phyloP scores from a whole-genome alignment of 2,329 filamentous ascomycete species.

The Ceratocystis variospora region DNA sequence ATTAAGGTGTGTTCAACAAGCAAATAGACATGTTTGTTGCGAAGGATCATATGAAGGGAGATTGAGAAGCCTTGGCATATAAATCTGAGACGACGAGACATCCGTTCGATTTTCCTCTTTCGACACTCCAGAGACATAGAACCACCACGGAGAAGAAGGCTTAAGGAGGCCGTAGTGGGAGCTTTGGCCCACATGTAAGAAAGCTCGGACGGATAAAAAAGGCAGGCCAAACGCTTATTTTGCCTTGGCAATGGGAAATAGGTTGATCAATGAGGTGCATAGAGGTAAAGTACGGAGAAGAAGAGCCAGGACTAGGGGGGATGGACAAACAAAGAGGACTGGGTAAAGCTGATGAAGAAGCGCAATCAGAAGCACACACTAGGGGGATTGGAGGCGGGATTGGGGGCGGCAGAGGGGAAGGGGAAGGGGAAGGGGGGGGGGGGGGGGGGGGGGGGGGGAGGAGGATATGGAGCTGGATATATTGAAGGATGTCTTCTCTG shows the following conservation, averaged over 20 bases:
- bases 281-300: background rate
- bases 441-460: too few species aligned
- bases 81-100: background rate
- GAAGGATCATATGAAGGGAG: slow-evolving; percentile 6
- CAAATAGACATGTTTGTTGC: background rate
- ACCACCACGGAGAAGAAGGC: too few species aligned
- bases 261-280: background rate
- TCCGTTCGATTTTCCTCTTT: background rate
- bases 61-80: slow-evolving; percentile 2
- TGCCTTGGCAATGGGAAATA: background rate
- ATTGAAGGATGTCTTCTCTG: background rate
- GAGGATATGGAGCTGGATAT: background rate
- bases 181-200: background rate
- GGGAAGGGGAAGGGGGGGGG: too few species aligned
- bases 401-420: too few species aligned
- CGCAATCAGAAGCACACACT: background rate
- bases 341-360: background rate
- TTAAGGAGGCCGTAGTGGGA: background rate
- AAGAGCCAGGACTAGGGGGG: background rate
- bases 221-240: background rate
- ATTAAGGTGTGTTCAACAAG: background rate
- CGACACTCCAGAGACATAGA: background rate
- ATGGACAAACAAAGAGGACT: background rate
- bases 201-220: background rate
- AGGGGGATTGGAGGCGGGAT: background rate